These are phyloP conservation scores for Yarrowia yakushimensis DNA, from an alignment of 805 yeast species.

Conservation along the genomic window DNA sequence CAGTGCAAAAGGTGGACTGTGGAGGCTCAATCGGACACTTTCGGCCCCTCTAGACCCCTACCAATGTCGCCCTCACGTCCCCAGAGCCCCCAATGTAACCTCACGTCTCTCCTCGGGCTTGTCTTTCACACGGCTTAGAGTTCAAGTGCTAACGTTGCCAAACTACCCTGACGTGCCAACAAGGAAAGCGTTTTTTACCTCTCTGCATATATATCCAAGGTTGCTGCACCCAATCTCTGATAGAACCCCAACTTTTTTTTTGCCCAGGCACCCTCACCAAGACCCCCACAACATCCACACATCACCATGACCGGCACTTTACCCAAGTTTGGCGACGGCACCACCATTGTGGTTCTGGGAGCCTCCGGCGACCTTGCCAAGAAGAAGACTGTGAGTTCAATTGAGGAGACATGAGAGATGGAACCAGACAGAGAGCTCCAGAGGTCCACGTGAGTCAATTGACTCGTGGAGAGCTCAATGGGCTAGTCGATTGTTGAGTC, in stretches of 20 bases:
- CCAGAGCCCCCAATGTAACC: not conserved
- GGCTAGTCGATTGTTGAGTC: too few species aligned
- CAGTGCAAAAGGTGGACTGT: too few species aligned
- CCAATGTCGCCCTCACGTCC: too few species aligned
- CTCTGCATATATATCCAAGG: constrained; percentile 25
- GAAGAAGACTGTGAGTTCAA: constrained; percentile 70
- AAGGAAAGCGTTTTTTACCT: constrained; percentile 24
- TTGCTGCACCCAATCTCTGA: constrained; percentile 22
- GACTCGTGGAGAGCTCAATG: not conserved
- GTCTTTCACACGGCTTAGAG: constrained; percentile 13
- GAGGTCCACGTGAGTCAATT: too few species aligned
- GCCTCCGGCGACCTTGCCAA: constrained; percentile 95
- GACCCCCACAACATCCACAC: not conserved
- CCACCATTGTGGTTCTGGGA: constrained; percentile 79
- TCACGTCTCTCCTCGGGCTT: not conserved
- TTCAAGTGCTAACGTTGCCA: constrained; percentile 7
- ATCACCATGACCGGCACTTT: constrained; percentile 11
- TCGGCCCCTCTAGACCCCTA: too few species aligned
- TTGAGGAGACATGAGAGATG: too few species aligned
- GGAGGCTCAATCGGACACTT: too few species aligned
- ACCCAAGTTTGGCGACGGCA: constrained; percentile 54
- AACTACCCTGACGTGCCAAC: constrained; percentile 23
- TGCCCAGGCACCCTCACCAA: not conserved
- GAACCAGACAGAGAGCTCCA: not conserved
- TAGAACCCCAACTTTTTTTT: not conserved